Conservation (phyloP, 2,329 filamentous ascomycete species). For the Botrytis elliptica region DNA sequence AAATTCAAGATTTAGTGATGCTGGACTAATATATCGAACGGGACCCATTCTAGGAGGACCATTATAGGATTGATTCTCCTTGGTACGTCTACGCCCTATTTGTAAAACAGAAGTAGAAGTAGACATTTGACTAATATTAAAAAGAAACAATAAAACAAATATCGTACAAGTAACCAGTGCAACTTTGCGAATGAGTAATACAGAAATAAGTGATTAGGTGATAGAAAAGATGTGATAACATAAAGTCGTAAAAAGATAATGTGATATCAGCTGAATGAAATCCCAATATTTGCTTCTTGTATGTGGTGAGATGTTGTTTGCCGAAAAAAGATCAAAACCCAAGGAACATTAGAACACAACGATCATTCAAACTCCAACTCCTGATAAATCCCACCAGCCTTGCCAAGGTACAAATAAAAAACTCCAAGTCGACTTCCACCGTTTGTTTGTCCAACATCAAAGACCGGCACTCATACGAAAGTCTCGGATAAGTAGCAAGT, state of each 20-base stretch:
- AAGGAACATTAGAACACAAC: background rate
- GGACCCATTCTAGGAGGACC: constrained; percentile 39
- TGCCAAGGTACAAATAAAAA: background rate
- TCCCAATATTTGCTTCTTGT: background rate
- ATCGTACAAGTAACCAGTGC: constrained; percentile 22
- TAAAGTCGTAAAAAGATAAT: background rate
- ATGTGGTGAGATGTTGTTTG: background rate
- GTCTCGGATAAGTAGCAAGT: constrained; percentile 19
- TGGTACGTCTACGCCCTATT: constrained; percentile 36
- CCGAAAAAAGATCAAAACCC: background rate
- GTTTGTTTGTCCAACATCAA: constrained; percentile 15
- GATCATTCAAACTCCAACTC: background rate
- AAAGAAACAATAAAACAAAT: constrained; percentile 10
- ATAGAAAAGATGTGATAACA: background rate
- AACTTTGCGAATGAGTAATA: constrained; percentile 29
- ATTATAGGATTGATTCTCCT: constrained; percentile 35
- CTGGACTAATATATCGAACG: constrained; percentile 51
- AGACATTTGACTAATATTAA: constrained; percentile 19
- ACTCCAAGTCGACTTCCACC: background rate
- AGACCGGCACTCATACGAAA: constrained; percentile 4
- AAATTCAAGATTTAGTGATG: constrained; percentile 62
- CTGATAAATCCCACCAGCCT: background rate
- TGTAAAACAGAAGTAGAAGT: constrained; percentile 33
- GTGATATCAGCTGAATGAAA: background rate
- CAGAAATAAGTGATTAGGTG: background rate